Evolutionary conservation across 768 basidiomycete genomes (phyloP), one percentile per base, ranked within the genome.

Genomic region (Tylopilus balloui): DNA sequence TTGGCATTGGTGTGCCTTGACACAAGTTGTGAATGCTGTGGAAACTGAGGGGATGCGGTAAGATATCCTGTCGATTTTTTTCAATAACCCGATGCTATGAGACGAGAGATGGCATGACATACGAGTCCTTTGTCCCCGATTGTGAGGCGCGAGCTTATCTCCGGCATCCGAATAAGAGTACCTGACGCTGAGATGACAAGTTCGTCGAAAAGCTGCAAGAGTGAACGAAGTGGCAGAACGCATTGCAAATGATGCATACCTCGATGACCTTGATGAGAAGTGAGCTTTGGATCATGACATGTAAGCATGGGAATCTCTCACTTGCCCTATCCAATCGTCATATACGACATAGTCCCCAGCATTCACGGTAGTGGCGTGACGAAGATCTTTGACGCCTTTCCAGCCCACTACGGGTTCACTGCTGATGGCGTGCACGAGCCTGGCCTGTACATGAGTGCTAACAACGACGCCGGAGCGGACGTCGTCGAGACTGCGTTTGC

Each of bases 291-390:
- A 46, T 46, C 27, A 29, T 38, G 38, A 35, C 17, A 43, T 31
- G 44, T 49, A 41, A 51, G 49, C 20, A 49, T 50, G 52, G 50
- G 25, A n/a, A 45, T 35, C 34, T 31, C 79, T 63, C 64, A 88
- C 89, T 76, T 92, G 89, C 45, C 92, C 92, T 59, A 95, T 73
- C 92, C 93, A 96, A 64, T 91, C 81, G 56, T 87, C 79, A 59
- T 82, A 81, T 15, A 83, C 72, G 41, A 94, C 88, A 71, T 84
- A 89, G 66, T 93, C 90, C 6, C 87, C 85, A 32, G 87, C 75
- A 50, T 87, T 87, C 21, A 87, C 76, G 24, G 82, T 78, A 27
- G 74, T 68, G 21, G 77, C 74, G 20, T 74, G 73, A 55, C 78
- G 75, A 21, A 92, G 63, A 42, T 87, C 81, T 32, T 76, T 71